Conservation (phyloP, 768 basidiomycete species). For the Tricholomella constricta region DNA sequence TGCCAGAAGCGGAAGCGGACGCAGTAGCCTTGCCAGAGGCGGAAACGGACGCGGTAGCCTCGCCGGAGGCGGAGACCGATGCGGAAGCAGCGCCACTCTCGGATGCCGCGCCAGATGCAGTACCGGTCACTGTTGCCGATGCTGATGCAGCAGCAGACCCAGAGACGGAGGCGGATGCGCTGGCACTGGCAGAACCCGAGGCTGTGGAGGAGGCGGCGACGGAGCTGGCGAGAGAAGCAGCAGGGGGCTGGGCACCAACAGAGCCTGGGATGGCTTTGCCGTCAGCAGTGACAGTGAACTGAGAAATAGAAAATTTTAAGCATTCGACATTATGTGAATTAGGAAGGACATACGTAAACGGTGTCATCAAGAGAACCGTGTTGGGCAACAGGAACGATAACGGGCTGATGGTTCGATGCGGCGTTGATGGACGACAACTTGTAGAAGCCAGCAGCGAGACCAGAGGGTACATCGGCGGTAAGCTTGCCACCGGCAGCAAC, state of each 20-base stretch:
- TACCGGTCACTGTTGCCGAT: slow-evolving; percentile 13
- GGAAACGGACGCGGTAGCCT: slow-evolving; percentile 10
- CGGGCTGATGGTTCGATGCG: slow-evolving; percentile 51
- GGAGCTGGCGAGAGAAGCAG: slow-evolving; percentile 12
- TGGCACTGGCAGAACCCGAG: slow-evolving; percentile 5
- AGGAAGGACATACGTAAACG: slow-evolving; percentile 39
- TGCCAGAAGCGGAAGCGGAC: slow-evolving; percentile 16
- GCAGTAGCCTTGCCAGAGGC: slow-evolving; percentile 12
- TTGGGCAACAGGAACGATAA: slow-evolving; percentile 49
- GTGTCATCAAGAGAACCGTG: slow-evolving; percentile 52
- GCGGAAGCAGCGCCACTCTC: slow-evolving; percentile 21
- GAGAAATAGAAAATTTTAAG: slow-evolving; percentile 3
- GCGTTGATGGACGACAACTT: slow-evolving; percentile 54
- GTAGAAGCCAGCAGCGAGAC: slow-evolving; percentile 62
- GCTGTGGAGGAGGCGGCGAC: slow-evolving; percentile 10
- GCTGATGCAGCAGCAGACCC: slow-evolving; percentile 12
- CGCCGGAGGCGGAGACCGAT: slow-evolving; percentile 14
- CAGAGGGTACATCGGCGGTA: slow-evolving; percentile 45
- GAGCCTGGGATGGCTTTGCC: slow-evolving; percentile 25
- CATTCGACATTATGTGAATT: background rate
- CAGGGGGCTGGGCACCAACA: slow-evolving; percentile 17
- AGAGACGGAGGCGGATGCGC: slow-evolving; percentile 11
- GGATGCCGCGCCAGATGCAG: slow-evolving; percentile 1
- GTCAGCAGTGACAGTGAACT: slow-evolving; percentile 38
- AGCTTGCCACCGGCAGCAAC: slow-evolving; percentile 53